Percentiles rank a stretch among this genome's conserved stretches.
These are phyloP conservation scores for Senna siamea DNA, from an alignment of 306 rosid species.

Conservation along the genomic window DNA sequence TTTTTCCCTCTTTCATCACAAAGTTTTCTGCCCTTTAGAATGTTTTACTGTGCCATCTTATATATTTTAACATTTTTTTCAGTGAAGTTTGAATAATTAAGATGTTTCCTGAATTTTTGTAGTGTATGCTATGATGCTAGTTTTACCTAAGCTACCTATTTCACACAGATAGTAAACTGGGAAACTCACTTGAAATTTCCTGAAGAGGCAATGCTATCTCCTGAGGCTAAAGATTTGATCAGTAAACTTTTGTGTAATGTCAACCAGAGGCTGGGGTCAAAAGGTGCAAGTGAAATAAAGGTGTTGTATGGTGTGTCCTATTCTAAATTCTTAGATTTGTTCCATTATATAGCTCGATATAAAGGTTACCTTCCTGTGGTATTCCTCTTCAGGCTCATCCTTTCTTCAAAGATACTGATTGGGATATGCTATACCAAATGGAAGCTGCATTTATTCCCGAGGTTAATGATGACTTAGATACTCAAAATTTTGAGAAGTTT, in stretches of 20 bases:
- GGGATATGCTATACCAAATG: conserved; percentile 86
- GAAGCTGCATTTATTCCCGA: conserved; percentile 97
- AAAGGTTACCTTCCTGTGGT: conserved; percentile 44
- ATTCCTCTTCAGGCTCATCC: conserved; percentile 66
- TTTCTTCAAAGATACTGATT: conserved; percentile 69
- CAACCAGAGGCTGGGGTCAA: conserved; percentile 77
- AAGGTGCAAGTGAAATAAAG: conserved; percentile 91
- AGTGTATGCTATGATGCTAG: background rate
- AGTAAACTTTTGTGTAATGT: conserved; percentile 81
- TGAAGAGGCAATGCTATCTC: conserved; percentile 81
- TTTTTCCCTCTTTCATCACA: conserved; percentile 4
- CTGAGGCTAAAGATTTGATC: conserved; percentile 79
- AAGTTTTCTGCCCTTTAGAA: too few relatives aligned
- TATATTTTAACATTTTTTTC: too few relatives aligned
- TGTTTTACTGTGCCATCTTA: too few relatives aligned
- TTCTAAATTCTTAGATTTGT: conserved; percentile 54
- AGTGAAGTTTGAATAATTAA: background rate
- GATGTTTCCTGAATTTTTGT: conserved; percentile 2
- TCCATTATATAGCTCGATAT: conserved; percentile 29
- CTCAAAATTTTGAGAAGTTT: conserved; percentile 96
- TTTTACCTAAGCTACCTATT: conserved; percentile 28
- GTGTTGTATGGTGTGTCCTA: conserved; percentile 84
- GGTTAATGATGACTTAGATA: conserved; percentile 93
- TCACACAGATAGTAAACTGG: conserved; percentile 89
- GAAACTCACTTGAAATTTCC: conserved; percentile 93